Evolutionary conservation across 345 rosid genomes (phyloP), one percentile per base, ranked within the genome.

Genomic region (Excoecaria cochinchinensis): DNA sequence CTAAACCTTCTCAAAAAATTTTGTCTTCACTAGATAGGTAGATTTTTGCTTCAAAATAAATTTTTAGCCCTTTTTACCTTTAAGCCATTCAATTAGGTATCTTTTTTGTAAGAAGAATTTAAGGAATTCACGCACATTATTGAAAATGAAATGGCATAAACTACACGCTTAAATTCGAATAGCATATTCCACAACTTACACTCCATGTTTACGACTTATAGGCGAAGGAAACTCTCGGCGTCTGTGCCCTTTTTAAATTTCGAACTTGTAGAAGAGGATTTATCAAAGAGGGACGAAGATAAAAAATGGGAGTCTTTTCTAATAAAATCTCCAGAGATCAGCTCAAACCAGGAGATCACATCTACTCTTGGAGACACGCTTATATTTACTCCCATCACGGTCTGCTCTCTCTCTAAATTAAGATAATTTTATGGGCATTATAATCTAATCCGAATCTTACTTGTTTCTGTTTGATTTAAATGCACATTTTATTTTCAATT

Each of bases 321-420:
- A 86, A 93, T 82, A 78, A 72, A 76, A 85, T 91, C 80, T 44
- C 63, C 8, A 85, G 83, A 68, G 90, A 90, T 19, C 77, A 85
- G 39, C 73, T 91, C 3, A 86, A 87, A 71, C 55, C 90, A 6
- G 95, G 95, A 15, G 95, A 91, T 85, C 98, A 93, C 77, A 89
- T 93, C 73, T 93, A 91, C 74, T 87, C 98, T 4, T 93, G 97
- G 95, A 85, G 95, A 55, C 77, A 60, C 46, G 91, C 86, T 76
- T 93, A 85, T 81, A 31, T 86, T 60, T 93, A 93, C 66, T 82
- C 92, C 24, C 98, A 91, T 76, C 98, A 93, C 79, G 97, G 97
- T 91, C 73, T 7, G 22, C 75, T 81, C 79, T 38, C 16, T 64
- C n/a, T n/a, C n/a, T n/a, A n/a, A n/a, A n/a, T n/a, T n/a, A n/a